These are phyloP conservation scores for Rhizophagus prolifer DNA, from an alignment of 192 early-diverging fungal genomes.

Conservation along the genomic window DNA sequence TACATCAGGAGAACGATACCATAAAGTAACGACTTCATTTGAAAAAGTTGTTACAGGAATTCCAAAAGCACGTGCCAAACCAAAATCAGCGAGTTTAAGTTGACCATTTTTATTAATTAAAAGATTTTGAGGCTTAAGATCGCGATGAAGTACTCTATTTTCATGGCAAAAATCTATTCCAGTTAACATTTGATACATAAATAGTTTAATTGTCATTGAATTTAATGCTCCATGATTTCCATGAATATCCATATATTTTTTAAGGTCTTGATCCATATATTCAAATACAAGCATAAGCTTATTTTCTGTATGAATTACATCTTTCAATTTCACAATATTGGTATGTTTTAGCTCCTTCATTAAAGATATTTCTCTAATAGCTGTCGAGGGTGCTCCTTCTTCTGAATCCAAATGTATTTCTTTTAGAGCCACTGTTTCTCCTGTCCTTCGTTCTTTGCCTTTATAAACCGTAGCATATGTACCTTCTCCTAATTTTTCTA, in stretches of 20 bases:
- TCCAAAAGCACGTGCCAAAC: constrained; percentile 79
- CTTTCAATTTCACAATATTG: constrained; percentile 84
- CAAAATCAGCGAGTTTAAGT: constrained; percentile 84
- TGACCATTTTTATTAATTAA: constrained; percentile 78
- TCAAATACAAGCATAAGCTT: constrained; percentile 86
- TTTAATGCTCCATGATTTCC: constrained; percentile 68
- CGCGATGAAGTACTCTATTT: constrained; percentile 79
- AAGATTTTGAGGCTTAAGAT: constrained; percentile 85
- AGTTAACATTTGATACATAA: constrained; percentile 80
- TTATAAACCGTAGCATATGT: constrained; percentile 93
- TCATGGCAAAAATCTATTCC: constrained; percentile 86
- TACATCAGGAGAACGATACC: constrained; percentile 98
- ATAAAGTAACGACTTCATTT: constrained; percentile 97
- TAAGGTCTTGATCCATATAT: constrained; percentile 85
- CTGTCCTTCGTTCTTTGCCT: constrained; percentile 72
- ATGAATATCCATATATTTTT: constrained; percentile 80
- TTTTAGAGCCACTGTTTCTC: constrained; percentile 92
- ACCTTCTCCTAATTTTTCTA: constrained; percentile 96
- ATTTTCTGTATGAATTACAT: constrained; percentile 84
- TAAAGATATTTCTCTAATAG: constrained; percentile 96
- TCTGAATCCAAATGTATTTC: constrained; percentile 91
- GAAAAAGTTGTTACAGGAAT: constrained; percentile 93
- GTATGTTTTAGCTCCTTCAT: constrained; percentile 95
- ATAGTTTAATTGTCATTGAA: constrained; percentile 67
- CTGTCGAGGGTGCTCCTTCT: constrained; percentile 94